A percentile compares a stretch with the other conserved stretches of the same genome.
phyloP scores from a whole-genome alignment of 345 rosid genomes.

The Orychophragmus violaceus region DNA sequence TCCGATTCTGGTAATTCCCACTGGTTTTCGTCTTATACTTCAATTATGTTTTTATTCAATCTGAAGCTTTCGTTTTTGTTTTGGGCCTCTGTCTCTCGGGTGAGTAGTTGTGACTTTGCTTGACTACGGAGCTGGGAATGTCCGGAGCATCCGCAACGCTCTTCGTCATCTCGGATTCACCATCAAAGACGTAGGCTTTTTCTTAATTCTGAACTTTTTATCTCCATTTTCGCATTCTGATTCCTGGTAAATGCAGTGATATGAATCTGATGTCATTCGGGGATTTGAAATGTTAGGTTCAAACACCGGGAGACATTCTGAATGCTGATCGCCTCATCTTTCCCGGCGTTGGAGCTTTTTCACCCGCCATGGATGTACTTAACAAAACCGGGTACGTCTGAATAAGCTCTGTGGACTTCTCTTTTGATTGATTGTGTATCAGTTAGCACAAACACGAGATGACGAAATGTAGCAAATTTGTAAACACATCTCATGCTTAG shows the following conservation, averaged over 20 bases:
- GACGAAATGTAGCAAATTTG: no score
- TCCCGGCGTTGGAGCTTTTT: constrained; percentile 95
- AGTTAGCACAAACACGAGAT: no score
- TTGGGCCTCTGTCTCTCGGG: not conserved
- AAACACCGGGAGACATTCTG: constrained; percentile 68
- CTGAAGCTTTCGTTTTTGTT: not conserved
- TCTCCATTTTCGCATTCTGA: not conserved
- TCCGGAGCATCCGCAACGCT: constrained; percentile 80
- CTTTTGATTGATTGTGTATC: not conserved
- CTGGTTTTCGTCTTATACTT: not conserved
- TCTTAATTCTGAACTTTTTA: no score
- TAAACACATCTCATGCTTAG: no score
- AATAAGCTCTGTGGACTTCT: not conserved
- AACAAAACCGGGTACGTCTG: constrained; percentile 56
- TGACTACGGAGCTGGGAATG: constrained; percentile 96
- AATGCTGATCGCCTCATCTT: constrained; percentile 75
- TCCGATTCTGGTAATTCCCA: constrained; percentile 65
- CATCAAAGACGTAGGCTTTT: constrained; percentile 57
- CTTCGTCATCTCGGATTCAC: constrained; percentile 69
- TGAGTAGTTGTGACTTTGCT: constrained; percentile 69
- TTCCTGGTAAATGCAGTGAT: not conserved
- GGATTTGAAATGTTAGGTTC: constrained; percentile 44
- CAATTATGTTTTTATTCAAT: not conserved
- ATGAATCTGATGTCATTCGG: not conserved
- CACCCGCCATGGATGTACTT: constrained; percentile 90